Base-by-base conservation (phyloP, 2,329 filamentous ascomycete species). In the Aspergillus thermomutatus region DNA sequence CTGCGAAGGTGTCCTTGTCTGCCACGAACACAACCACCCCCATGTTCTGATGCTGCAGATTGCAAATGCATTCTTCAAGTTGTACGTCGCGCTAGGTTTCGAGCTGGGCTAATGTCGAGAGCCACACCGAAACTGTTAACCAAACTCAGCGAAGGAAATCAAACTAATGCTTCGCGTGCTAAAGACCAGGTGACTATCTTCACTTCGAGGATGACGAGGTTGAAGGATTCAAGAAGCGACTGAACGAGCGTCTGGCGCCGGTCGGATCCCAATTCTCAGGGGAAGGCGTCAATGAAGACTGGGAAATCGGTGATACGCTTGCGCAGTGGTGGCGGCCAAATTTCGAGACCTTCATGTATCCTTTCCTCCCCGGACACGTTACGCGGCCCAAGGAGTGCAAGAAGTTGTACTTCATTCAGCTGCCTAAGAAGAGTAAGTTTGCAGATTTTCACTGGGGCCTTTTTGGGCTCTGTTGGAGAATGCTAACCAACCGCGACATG, bases 341-440 rank as follows among this genome's bases (percentile, higher is more conserved):
- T 80, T 97, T 97, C 73, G 94, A 99, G 81, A 97, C 94, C 2
- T 97, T 97, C 82, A 97, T 99, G 92, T 99, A 99, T 74, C 94
- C 94, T 0, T 99, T 97, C 76, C 88, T 97, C 56, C 94, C 94
- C 7, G 91, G 92, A 19, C 94, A 99, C 77, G 91, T 97, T 60
- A 97, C 93, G 19, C 83, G 94, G 52, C 94, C 94, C 7, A 99
- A 99, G 80, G 94, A 99, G 80, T 96, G 93, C 80, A 99, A 99
- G 82, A 99, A 99, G 82, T 83, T 97, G 45, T 99, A 97, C 77
- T 92, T 97, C 60, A 96, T 99, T 64, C 91, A 96, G 73, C 81
- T 99, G 27, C 94, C 94, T 0, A 87, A 92, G 75, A 92, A 88
- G 66, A 97, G 92, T 96, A 83, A 59, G 80, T 86, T 75, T 48